Percentiles rank a stretch among this genome's conserved stretches.
These are phyloP conservation scores for Elaphomyces granulatus DNA, from an alignment of 495 filamentous ascomycete species.

Conservation along the genomic window DNA sequence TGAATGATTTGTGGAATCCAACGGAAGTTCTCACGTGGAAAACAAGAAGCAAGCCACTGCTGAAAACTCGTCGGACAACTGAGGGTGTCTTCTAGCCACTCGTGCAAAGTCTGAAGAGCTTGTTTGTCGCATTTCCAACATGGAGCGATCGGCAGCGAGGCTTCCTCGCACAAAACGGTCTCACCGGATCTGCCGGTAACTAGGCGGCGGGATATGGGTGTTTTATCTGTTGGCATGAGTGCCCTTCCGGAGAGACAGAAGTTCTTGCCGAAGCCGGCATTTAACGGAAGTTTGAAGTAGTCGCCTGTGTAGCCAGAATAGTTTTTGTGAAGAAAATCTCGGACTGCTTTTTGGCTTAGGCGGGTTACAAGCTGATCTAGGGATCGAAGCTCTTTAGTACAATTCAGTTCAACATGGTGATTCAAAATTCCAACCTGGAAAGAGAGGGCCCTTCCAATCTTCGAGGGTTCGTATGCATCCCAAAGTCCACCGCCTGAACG, in stretches of 20 bases:
- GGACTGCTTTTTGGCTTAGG: not conserved
- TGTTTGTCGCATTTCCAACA: not conserved
- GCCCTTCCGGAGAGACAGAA: constrained; percentile 3
- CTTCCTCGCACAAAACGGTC: not conserved
- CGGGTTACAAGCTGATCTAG: not conserved
- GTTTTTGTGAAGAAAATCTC: not conserved
- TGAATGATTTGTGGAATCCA: constrained; percentile 2
- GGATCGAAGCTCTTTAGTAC: too few species aligned
- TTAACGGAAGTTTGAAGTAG: constrained; percentile 2
- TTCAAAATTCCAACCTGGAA: not conserved
- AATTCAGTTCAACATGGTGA: not conserved
- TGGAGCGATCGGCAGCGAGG: not conserved
- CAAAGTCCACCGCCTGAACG: not conserved
- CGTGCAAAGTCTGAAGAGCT: not conserved
- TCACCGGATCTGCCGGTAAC: not conserved
- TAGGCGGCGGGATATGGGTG: not conserved
- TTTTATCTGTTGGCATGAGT: constrained; percentile 1
- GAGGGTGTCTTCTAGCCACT: constrained; percentile 4
- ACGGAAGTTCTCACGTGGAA: not conserved
- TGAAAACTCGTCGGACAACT: not conserved
- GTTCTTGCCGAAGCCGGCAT: constrained; percentile 4
- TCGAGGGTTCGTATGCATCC: not conserved
- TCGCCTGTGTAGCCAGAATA: too few species aligned
- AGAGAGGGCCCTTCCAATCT: not conserved
- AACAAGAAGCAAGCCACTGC: constrained; percentile 3